Evolutionary conservation across 495 filamentous ascomycete species (phyloP), one percentile per base, ranked within the genome.

Genomic region (Aspergillus bridgeri): DNA sequence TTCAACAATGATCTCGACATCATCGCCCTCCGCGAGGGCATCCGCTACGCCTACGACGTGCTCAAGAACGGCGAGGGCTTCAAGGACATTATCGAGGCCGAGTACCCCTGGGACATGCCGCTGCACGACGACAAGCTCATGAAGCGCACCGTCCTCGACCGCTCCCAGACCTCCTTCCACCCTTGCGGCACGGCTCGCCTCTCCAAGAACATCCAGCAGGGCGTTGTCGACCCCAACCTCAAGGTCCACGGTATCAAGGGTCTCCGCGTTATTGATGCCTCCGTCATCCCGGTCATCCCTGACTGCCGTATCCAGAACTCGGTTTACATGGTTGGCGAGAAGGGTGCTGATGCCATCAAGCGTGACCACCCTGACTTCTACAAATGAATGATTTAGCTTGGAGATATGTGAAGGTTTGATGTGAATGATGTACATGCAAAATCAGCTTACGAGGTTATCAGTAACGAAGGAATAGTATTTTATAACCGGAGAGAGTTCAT

Each of bases 51-150:
- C 3, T 78, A 85, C 59, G 81, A 85, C 56, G 67, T 87, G 18
- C 55, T 85, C 22, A 80, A 68, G 48, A 80, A 72, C 9, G 82
- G 81, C 17, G 75, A 77, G 8, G 81, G 82, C 13, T 77, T 84
- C 67, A 82, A 79, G 70, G 81, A 85, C 44, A 74, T 85, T 20
- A 67, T 85, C 23, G 66, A 62, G 4, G 71, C 62, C 22, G 81
- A 84, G 53, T 85, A 81, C 65, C 83, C 82, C 5, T 86, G 81
- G 81, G 65, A 73, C 15, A 84, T 86, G 82, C 83, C 83, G 5
- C 70, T 78, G 3, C 56, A 76, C 8, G 76, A 72, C 2, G 81
- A 86, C 54, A 78, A 79, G 53, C 78, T 73, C 5, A 85, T 86
- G 83, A 77, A 81, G 13, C 48, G 74, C 55, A 63, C 75, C 45